Percentiles rank a stretch among this genome's conserved stretches.
Evolutionary conservation across 345 rosid species (phyloP).

Genomic region (Populus euphratica): DNA sequence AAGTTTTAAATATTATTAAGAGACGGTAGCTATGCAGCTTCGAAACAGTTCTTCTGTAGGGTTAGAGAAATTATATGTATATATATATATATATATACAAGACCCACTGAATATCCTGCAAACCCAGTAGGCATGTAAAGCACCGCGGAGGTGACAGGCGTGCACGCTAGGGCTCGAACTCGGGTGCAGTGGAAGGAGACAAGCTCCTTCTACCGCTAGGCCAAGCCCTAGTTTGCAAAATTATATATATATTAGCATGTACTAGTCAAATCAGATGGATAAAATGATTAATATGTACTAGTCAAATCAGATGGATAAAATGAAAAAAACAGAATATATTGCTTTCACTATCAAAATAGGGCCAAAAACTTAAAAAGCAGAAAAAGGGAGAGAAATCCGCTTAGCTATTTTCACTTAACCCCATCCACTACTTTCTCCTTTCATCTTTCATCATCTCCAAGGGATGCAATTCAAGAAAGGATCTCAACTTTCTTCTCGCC

Average conservation of each 20-base stretch:
- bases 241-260: too few relatives aligned
- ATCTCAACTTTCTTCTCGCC: conserved; percentile 4
- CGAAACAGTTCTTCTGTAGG: too few relatives aligned
- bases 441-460: conserved; percentile 9
- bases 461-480: conserved; percentile 6
- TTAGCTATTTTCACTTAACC: conserved; percentile 5
- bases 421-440: conserved; percentile 15
- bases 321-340: conserved; percentile 5
- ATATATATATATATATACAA: too few relatives aligned
- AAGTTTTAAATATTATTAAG: not conserved
- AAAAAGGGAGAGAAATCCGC: not conserved
- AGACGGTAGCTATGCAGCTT: too few relatives aligned
- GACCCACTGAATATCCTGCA: too few relatives aligned
- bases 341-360: not conserved
- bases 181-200: too few relatives aligned
- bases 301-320: not conserved
- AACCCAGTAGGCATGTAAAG: too few relatives aligned
- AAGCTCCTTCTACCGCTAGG: too few relatives aligned
- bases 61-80: not conserved
- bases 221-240: too few relatives aligned
- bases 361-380: not conserved
- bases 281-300: not conserved
- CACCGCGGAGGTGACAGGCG: too few relatives aligned
- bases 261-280: too few relatives aligned
- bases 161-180: too few relatives aligned